A percentile compares a stretch with the other conserved stretches of the same genome.
Evolutionary conservation across 2,329 filamentous ascomycete species (phyloP).

Genomic region (Daldinia eschscholtzii): DNA sequence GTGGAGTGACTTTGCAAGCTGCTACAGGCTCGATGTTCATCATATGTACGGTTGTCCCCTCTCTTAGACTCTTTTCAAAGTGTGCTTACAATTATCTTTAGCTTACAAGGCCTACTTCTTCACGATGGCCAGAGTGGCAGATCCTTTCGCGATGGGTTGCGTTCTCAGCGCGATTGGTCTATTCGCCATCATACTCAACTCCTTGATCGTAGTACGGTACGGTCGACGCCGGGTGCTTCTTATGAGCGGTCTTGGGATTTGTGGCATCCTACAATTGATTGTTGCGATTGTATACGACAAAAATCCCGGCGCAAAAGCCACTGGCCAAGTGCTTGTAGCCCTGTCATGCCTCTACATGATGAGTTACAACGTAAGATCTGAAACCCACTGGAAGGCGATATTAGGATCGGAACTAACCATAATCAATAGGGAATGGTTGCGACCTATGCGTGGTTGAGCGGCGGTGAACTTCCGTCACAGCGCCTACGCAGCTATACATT

Average conservation of each 20-base stretch:
- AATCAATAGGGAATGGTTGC: slow-evolving; percentile 58
- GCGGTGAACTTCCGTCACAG: slow-evolving; percentile 66
- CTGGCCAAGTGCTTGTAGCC: slow-evolving; percentile 60
- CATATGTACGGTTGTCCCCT: slow-evolving; percentile 52
- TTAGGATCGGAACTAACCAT: slow-evolving; percentile 4
- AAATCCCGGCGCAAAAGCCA: slow-evolving; percentile 49
- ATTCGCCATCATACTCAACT: slow-evolving; percentile 63
- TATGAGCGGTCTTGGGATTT: slow-evolving; percentile 60
- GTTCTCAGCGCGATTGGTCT: slow-evolving; percentile 63
- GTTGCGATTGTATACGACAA: slow-evolving; percentile 62
- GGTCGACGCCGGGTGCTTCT: slow-evolving; percentile 64
- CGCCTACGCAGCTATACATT: slow-evolving; percentile 66
- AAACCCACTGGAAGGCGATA: not conserved
- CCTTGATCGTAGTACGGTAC: slow-evolving; percentile 60
- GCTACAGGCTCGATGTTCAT: slow-evolving; percentile 61
- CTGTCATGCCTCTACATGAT: slow-evolving; percentile 63
- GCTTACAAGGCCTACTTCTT: slow-evolving; percentile 67
- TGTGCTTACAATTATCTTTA: slow-evolving; percentile 43
- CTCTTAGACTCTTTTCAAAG: not conserved
- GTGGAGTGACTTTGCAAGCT: slow-evolving; percentile 59
- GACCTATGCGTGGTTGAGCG: slow-evolving; percentile 65
- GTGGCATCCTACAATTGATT: slow-evolving; percentile 65
- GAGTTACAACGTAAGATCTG: slow-evolving; percentile 59
- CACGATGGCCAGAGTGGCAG: slow-evolving; percentile 63
- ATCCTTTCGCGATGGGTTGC: slow-evolving; percentile 65